phyloP scores from a whole-genome alignment of 139 green algal species.

The Picochlorum sp. region DNA sequence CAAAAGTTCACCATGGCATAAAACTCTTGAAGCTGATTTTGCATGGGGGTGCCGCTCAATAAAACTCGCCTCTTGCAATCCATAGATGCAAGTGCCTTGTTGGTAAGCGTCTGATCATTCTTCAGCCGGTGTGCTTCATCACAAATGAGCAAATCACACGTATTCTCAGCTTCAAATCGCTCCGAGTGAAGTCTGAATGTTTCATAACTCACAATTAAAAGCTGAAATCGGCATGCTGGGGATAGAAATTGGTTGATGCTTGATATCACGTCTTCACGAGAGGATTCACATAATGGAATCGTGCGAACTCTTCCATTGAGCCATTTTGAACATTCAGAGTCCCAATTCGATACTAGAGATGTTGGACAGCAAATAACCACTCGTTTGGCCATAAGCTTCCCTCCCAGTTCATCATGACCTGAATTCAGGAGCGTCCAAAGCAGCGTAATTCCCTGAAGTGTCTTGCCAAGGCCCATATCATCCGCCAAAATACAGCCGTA shows the following conservation, averaged over 20 bases:
- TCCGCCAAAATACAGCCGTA: conserved; percentile 89
- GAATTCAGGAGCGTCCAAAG: conserved; percentile 86
- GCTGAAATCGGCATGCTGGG: conserved; percentile 40
- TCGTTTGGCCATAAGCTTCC: conserved; percentile 56
- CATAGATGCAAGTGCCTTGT: conserved; percentile 70
- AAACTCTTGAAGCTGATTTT: conserved; percentile 94
- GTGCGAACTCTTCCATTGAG: conserved; percentile 68
- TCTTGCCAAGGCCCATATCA: conserved; percentile 90
- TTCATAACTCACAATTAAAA: conserved; percentile 92
- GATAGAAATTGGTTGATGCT: conserved; percentile 65
- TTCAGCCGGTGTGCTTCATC: conserved; percentile 98
- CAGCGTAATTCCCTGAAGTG: conserved; percentile 82
- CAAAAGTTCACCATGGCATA: conserved; percentile 93
- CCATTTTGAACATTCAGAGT: conserved; percentile 90
- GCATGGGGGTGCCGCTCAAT: conserved; percentile 85
- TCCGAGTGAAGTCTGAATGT: conserved; percentile 88
- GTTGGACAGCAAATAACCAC: conserved; percentile 97
- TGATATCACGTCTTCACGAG: conserved; percentile 71
- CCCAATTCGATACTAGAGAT: conserved; percentile 95
- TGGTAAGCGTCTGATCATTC: conserved; percentile 90
- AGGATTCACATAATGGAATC: conserved; percentile 78
- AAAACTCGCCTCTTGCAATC: conserved; percentile 83
- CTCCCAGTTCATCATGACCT: conserved; percentile 47
- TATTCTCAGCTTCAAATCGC: conserved; percentile 38
- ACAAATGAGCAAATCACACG: conserved; percentile 94